phyloP scores from a whole-genome alignment of 2,329 filamentous ascomycete species.

The Fusarium sp. region DNA sequence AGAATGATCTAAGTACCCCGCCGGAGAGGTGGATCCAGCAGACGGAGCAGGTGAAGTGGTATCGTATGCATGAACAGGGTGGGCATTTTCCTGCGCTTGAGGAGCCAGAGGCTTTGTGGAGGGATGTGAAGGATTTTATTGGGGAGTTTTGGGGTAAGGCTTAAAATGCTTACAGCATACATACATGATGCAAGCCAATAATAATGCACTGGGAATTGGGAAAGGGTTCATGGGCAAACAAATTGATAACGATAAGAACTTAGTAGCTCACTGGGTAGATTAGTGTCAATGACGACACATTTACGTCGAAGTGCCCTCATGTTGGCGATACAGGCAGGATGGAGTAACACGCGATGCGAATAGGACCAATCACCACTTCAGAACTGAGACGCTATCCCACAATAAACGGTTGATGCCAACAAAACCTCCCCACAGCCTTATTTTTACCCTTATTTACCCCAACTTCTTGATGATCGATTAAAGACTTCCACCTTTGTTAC shows the following conservation, averaged over 20 bases:
- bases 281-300: background rate
- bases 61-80: constrained; percentile 22
- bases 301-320: background rate
- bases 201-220: background rate
- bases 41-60: constrained; percentile 20
- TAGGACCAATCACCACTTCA: background rate
- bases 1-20: background rate
- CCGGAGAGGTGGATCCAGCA: constrained; percentile 20
- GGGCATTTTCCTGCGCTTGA: constrained; percentile 37
- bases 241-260: too few species aligned
- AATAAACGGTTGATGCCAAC: background rate
- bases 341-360: background rate
- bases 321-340: background rate
- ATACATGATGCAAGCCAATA: too few species aligned
- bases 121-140: constrained; percentile 29
- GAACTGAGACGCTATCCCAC: background rate
- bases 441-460: background rate
- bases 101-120: constrained; percentile 23
- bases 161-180: too few species aligned
- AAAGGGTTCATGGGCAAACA: background rate
- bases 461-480: background rate
- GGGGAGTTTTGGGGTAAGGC: constrained; percentile 1
- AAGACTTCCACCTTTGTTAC: too few species aligned
- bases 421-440: background rate
- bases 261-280: too few species aligned